phyloP scores from a whole-genome alignment of 164 flowering plant species.

The Vitis riparia region DNA sequence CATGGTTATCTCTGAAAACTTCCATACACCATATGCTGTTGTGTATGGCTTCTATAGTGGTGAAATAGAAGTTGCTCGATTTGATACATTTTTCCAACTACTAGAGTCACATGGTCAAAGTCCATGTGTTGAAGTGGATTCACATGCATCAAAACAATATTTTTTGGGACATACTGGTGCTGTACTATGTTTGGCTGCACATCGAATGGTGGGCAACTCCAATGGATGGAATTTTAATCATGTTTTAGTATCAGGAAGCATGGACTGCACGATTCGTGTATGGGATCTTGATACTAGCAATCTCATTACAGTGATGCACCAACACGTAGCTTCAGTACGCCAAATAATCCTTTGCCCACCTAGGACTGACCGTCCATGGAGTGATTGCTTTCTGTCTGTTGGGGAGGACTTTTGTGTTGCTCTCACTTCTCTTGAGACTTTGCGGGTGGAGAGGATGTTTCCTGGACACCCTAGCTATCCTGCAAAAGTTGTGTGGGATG shows the following conservation, averaged over 20 bases:
- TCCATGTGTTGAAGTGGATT: constrained; percentile 21
- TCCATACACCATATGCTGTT: constrained; percentile 65
- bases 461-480: constrained; percentile 87
- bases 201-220: constrained; percentile 43
- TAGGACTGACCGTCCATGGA: constrained; percentile 74
- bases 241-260: constrained; percentile 82
- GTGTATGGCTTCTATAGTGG: constrained; percentile 82
- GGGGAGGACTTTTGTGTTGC: constrained; percentile 88
- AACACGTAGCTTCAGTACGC: constrained; percentile 87
- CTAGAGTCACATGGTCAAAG: constrained; percentile 25
- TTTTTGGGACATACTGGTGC: constrained; percentile 80
- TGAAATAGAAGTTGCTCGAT: constrained; percentile 64
- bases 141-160: constrained; percentile 32
- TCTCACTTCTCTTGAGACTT: constrained; percentile 80
- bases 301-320: constrained; percentile 75
- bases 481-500: constrained; percentile 86
- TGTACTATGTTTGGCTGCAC: constrained; percentile 87
- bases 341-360: constrained; percentile 80
- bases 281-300: constrained; percentile 81
- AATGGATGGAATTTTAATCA: constrained; percentile 27
- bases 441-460: constrained; percentile 92
- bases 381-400: constrained; percentile 87
- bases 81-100: constrained; percentile 43
- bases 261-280: constrained; percentile 81
- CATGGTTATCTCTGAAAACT: constrained; percentile 68